Evolutionary conservation across 169 alveolate genomes (phyloP).

Genomic region (Cryptosporidium muris): DNA sequence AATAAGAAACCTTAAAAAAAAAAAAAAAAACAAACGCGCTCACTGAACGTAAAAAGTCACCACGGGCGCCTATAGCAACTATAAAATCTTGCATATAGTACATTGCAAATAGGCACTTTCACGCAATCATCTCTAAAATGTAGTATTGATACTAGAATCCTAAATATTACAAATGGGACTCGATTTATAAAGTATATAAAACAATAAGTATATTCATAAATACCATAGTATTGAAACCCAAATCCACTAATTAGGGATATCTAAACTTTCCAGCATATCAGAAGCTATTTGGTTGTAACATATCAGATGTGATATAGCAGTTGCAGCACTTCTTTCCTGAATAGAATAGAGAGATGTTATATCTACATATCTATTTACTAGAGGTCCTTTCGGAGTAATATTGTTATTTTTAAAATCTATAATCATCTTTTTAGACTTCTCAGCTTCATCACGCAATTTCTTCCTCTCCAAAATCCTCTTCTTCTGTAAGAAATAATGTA

Average conservation of each 20-base stretch:
- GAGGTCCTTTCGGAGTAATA: not conserved
- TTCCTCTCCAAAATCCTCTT: not conserved
- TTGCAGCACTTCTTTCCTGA: slow-evolving; percentile 17
- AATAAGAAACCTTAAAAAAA: not conserved
- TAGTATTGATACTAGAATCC: no score
- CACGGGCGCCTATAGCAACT: no score
- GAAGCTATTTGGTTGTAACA: slow-evolving; percentile 61
- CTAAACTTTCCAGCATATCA: slow-evolving; percentile 20
- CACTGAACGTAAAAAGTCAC: no score
- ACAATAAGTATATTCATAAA: slow-evolving; percentile 25
- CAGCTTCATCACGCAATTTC: not conserved
- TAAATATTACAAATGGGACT: no score
- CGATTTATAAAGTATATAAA: not conserved
- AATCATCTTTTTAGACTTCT: not conserved
- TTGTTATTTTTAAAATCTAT: not conserved
- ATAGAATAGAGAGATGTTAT: slow-evolving; percentile 12
- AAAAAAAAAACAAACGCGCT: not conserved
- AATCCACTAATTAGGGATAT: not conserved
- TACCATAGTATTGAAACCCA: slow-evolving; percentile 14
- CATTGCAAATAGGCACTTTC: no score
- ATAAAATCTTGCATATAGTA: no score
- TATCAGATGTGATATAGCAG: slow-evolving; percentile 37
- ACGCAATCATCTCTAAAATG: no score
- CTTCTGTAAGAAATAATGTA: slow-evolving; percentile 43
- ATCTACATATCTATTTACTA: not conserved